Conservation (phyloP, 108 stramenopile genomes). For the Pseudonitzschia multistriata region DNA sequence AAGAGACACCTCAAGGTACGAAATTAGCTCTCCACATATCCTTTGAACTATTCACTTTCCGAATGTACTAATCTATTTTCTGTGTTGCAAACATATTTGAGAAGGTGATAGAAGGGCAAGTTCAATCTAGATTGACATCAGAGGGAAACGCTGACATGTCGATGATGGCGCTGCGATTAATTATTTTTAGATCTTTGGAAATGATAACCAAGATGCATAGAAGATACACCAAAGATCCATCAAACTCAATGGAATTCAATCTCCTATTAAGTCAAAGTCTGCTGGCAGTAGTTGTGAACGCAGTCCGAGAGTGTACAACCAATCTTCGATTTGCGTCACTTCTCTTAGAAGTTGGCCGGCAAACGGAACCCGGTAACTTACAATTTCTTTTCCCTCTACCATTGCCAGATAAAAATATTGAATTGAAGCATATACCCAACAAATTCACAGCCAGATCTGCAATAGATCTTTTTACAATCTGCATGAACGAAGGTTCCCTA, state of each 20-base stretch:
- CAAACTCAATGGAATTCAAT: constrained; percentile 9
- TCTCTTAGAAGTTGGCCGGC: constrained; percentile 37
- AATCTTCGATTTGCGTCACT: constrained; percentile 40
- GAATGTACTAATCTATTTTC: neutral
- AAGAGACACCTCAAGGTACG: constrained; percentile 12
- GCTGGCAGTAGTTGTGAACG: constrained; percentile 24
- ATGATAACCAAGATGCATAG: constrained; percentile 20
- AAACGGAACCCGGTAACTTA: constrained; percentile 35
- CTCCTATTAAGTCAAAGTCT: constrained; percentile 12
- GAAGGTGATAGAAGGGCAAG: constrained; percentile 23
- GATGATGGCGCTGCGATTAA: constrained; percentile 32
- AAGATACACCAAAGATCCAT: constrained; percentile 12
- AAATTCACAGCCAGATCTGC: constrained; percentile 17
- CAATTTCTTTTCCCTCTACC: constrained; percentile 31
- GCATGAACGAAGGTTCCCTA: constrained; percentile 25
- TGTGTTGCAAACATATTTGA: neutral
- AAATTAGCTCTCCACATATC: no score
- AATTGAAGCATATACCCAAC: neutral
- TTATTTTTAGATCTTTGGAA: constrained; percentile 34
- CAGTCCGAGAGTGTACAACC: constrained; percentile 19
- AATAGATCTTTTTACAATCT: constrained; percentile 22
- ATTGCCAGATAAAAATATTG: neutral
- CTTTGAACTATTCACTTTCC: no score
- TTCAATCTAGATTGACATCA: constrained; percentile 18
- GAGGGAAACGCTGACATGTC: constrained; percentile 31